Conservation (phyloP, 495 filamentous ascomycete genomes). For the Aspergillus homomorphus region DNA sequence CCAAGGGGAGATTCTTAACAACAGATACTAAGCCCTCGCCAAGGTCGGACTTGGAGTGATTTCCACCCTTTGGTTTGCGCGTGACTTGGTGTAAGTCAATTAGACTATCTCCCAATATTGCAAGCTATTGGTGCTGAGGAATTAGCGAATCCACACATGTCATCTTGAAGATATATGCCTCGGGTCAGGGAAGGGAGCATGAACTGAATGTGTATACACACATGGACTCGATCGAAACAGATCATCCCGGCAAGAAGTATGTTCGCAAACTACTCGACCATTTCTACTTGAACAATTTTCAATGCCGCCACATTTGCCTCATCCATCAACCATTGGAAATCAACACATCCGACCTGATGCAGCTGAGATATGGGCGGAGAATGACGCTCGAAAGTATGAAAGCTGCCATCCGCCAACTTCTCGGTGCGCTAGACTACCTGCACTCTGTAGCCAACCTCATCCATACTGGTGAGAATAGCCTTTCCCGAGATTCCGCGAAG, state of each 20-base stretch:
- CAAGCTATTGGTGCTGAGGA: no score
- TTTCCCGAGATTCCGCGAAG: background rate
- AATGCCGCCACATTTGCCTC: conserved; percentile 31
- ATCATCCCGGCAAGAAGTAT: conserved; percentile 17
- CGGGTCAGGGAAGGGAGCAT: conserved; percentile 14
- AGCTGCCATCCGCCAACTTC: conserved; percentile 22
- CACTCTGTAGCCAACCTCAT: conserved; percentile 35
- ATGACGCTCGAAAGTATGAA: conserved; percentile 21
- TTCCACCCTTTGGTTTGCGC: no score
- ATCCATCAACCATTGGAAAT: conserved; percentile 28
- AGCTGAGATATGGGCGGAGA: conserved; percentile 9
- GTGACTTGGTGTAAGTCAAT: no score
- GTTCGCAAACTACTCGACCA: conserved; percentile 23
- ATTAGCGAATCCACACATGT: no score
- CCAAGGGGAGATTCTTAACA: no score
- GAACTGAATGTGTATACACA: conserved; percentile 21
- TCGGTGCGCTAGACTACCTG: conserved; percentile 38
- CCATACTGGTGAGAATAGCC: conserved; percentile 35
- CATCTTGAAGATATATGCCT: background rate
- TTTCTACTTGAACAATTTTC: conserved; percentile 23
- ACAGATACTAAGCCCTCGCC: no score
- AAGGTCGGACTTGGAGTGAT: no score
- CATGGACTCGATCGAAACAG: conserved; percentile 13
- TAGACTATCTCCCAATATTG: no score
- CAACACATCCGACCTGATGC: conserved; percentile 8